Conservation (phyloP, 306 rosid genomes). For the Chamaecrista fasciculata region DNA sequence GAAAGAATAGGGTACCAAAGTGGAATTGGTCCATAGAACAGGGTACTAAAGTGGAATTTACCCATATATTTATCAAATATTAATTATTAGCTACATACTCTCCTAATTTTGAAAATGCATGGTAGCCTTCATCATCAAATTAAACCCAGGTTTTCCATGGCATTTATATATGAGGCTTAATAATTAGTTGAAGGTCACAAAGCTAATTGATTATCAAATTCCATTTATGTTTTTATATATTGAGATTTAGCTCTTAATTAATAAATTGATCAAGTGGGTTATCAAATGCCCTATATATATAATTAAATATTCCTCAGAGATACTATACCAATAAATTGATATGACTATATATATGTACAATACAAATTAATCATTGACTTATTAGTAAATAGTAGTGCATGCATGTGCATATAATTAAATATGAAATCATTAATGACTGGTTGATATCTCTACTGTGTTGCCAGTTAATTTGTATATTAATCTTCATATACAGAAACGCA, state of each 20-base stretch:
- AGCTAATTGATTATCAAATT: too few species aligned
- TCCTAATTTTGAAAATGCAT: too few species aligned
- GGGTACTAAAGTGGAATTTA: too few species aligned
- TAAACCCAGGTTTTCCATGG: background rate
- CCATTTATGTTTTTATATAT: background rate
- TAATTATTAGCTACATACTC: too few species aligned
- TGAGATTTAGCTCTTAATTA: background rate
- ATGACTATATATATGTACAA: background rate
- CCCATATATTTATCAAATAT: too few species aligned
- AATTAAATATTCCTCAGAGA: background rate
- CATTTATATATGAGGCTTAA: too few species aligned
- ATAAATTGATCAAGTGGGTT: background rate
- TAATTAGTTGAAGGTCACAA: too few species aligned
- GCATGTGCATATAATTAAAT: slow-evolving; percentile 6
- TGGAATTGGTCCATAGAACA: too few species aligned
- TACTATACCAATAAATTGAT: background rate
- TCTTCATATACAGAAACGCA: background rate
- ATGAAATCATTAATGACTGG: background rate
- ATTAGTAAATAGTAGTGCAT: slow-evolving; percentile 1
- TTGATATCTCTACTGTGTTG: background rate
- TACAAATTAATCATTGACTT: background rate
- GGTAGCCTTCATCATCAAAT: too few species aligned
- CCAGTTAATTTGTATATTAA: background rate
- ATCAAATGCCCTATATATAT: too few species aligned
- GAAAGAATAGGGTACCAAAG: too few species aligned